These are phyloP conservation scores for Xerocomus brunneocitrinus DNA, from an alignment of 768 basidiomycete genomes.

Conservation along the genomic window DNA sequence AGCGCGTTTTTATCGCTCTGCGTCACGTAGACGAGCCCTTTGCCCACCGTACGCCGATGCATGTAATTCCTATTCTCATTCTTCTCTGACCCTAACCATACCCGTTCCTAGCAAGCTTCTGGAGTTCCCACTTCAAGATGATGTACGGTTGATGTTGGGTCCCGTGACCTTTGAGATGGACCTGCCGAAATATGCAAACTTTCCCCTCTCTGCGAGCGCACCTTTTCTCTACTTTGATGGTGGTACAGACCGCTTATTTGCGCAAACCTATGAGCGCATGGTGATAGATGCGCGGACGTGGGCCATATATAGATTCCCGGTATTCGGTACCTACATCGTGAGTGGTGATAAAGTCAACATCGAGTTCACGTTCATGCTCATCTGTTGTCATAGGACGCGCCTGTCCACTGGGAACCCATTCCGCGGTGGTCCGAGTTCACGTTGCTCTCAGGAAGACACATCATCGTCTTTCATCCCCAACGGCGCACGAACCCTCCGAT, in stretches of 20 bases:
- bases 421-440: conserved; percentile 11
- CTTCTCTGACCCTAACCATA: conserved; percentile 5
- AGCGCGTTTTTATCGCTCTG: conserved; percentile 19
- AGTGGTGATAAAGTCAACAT: not conserved
- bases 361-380: not conserved
- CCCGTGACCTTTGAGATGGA: conserved; percentile 15
- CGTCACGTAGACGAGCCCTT: conserved; percentile 15
- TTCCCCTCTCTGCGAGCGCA: conserved; percentile 12
- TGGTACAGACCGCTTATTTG: conserved; percentile 13
- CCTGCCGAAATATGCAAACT: conserved; percentile 13
- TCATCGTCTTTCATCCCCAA: conserved; percentile 16
- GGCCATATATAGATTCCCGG: conserved; percentile 14
- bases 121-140: conserved; percentile 17
- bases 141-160: conserved; percentile 9
- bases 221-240: conserved; percentile 17
- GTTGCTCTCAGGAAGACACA: conserved; percentile 8
- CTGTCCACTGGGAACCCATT: not conserved
- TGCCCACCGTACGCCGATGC: conserved; percentile 16
- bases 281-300: conserved; percentile 17
- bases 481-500: not conserved
- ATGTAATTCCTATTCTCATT: conserved; percentile 1
- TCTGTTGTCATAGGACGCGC: conserved; percentile 1
- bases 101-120: conserved; percentile 16
- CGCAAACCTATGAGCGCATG: conserved; percentile 6
- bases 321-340: conserved; percentile 13